phyloP scores from a whole-genome alignment of 768 basidiomycete species.

The Calocera viscosa region DNA sequence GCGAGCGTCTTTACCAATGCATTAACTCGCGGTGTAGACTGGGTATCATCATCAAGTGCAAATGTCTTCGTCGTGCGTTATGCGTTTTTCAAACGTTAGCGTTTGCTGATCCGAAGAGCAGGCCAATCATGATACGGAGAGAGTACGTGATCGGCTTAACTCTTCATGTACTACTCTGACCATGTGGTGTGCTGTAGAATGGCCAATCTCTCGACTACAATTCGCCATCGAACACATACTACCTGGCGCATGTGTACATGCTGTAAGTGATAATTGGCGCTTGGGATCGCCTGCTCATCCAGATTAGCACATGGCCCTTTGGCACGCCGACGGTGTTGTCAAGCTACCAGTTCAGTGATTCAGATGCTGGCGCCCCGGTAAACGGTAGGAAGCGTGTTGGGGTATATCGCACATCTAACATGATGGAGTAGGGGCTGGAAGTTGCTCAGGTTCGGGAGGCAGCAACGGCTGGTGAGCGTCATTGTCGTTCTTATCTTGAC shows the following conservation, averaged over 20 bases:
- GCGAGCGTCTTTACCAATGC: not conserved
- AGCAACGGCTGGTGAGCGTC: conserved; percentile 14
- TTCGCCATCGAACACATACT: conserved; percentile 54
- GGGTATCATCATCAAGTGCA: conserved; percentile 41
- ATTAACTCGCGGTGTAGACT: conserved; percentile 31
- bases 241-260: conserved; percentile 48
- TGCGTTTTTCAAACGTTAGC: not conserved
- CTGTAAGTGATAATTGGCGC: conserved; percentile 23
- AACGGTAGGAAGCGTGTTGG: not conserved
- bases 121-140: conserved; percentile 58
- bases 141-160: conserved; percentile 25
- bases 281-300: not conserved
- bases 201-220: conserved; percentile 44
- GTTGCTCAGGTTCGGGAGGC: conserved; percentile 13
- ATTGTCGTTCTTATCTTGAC: not conserved
- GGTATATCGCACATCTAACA: not conserved
- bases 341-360: not conserved
- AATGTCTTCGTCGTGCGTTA: conserved; percentile 45
- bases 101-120: not conserved
- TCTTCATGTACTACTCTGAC: not conserved
- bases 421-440: conserved; percentile 8
- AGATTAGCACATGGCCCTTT: not conserved
- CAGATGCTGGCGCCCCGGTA: not conserved
- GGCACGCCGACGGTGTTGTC: conserved; percentile 2
- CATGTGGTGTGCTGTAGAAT: too few relatives aligned